Conservation (phyloP, 1,284 basidiomycete genomes). For the Puccinia polysora region DNA sequence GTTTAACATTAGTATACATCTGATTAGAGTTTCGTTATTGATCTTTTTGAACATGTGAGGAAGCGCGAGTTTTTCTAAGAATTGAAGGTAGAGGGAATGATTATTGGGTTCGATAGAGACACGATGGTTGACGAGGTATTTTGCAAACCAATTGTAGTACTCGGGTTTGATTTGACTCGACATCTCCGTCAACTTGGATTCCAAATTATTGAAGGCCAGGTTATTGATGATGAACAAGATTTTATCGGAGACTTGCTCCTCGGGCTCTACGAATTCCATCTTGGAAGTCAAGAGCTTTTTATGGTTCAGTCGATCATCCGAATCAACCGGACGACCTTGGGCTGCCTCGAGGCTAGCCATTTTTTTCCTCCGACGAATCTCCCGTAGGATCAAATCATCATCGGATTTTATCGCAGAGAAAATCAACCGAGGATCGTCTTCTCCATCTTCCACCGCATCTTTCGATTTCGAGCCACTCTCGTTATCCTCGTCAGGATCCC, state of each 20-base stretch:
- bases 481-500: too few relatives aligned
- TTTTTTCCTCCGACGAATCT: slow-evolving; percentile 4
- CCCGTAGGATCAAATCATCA: slow-evolving; percentile 14
- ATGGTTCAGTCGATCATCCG: too few relatives aligned
- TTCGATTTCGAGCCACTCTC: not conserved
- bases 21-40: slow-evolving; percentile 86
- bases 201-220: slow-evolving; percentile 87
- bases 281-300: slow-evolving; percentile 56
- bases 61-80: slow-evolving; percentile 75
- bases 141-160: slow-evolving; percentile 90
- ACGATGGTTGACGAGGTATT: slow-evolving; percentile 92
- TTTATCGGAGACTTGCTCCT: slow-evolving; percentile 85
- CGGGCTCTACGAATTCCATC: slow-evolving; percentile 64
- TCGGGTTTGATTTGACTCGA: slow-evolving; percentile 70
- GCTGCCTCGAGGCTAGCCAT: not conserved
- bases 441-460: too few relatives aligned
- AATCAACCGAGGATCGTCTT: not conserved
- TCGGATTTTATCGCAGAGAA: not conserved
- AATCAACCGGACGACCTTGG: slow-evolving; percentile 54
- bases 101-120: slow-evolving; percentile 96
- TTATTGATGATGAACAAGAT: slow-evolving; percentile 99
- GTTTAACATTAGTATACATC: slow-evolving; percentile 79
- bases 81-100: slow-evolving; percentile 86
- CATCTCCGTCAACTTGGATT: slow-evolving; percentile 78
- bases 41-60: slow-evolving; percentile 65